These are phyloP conservation scores for Fusarium nelsonii DNA, from an alignment of 2,329 filamentous ascomycete genomes.

Conservation along the genomic window DNA sequence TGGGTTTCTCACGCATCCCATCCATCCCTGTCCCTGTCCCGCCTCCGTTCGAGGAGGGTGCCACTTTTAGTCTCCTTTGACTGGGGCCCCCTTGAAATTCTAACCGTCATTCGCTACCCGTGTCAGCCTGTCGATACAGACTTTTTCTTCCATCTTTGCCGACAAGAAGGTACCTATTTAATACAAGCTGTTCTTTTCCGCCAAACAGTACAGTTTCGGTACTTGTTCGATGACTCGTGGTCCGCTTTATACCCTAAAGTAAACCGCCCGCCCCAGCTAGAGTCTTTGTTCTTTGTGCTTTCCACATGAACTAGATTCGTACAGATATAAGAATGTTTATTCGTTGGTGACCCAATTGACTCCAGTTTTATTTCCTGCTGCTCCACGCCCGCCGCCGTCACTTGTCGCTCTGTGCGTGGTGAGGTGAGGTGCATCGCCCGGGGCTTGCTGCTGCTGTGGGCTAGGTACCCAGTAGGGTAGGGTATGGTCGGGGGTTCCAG, in stretches of 20 bases:
- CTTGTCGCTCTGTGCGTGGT: conserved; percentile 35
- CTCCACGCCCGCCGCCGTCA: conserved; percentile 44
- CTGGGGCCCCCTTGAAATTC: conserved; percentile 10
- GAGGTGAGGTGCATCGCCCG: conserved; percentile 42
- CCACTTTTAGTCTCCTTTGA: conserved; percentile 27
- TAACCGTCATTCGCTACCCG: conserved; percentile 35
- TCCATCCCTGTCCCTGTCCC: conserved; percentile 24
- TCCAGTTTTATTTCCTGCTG: conserved; percentile 28
- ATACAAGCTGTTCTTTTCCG: not conserved
- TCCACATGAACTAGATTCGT: conserved; percentile 15
- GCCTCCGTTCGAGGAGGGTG: conserved; percentile 12
- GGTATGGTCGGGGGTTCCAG: conserved; percentile 1
- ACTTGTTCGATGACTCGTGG: not conserved
- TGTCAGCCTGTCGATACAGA: conserved; percentile 13
- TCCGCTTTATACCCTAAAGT: conserved; percentile 7
- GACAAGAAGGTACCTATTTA: conserved; percentile 14
- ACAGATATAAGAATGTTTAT: conserved; percentile 11
- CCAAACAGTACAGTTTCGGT: not conserved
- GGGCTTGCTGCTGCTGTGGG: conserved; percentile 11
- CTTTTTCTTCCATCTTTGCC: not conserved
- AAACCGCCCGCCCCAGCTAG: conserved; percentile 12
- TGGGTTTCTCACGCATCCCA: conserved; percentile 38
- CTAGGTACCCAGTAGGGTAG: conserved; percentile 1
- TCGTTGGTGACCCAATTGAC: conserved; percentile 25
- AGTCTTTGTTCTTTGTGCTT: not conserved